Percentiles rank a stretch among this genome's conserved stretches.
These are phyloP conservation scores for Paramecium caudatum DNA, from an alignment of 73 alveolate species.

Conservation along the genomic window DNA sequence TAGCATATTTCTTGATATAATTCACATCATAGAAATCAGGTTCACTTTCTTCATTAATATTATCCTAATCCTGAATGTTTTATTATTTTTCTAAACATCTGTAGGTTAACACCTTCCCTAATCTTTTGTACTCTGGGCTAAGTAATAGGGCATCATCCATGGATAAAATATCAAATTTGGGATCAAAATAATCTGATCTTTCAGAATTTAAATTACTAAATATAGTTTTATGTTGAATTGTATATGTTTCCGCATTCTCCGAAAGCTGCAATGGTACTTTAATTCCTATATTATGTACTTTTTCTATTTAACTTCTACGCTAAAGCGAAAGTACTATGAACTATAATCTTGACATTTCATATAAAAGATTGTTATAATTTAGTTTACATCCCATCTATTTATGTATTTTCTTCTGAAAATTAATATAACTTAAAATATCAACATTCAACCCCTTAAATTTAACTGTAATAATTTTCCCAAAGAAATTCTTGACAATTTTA, in stretches of 20 bases:
- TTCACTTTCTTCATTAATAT: neutral
- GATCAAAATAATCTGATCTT: too few species aligned
- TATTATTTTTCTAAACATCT: neutral
- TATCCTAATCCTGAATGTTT: neutral
- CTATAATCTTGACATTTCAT: conserved; percentile 49
- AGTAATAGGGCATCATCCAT: neutral
- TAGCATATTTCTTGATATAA: neutral
- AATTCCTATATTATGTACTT: conserved; percentile 17
- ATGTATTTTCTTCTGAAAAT: neutral
- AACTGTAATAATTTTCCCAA: neutral
- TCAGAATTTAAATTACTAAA: neutral
- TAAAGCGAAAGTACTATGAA: neutral
- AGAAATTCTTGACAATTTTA: neutral
- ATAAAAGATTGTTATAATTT: neutral
- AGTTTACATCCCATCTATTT: conserved; percentile 3
- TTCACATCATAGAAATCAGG: neutral
- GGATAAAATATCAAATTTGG: neutral
- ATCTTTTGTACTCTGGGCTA: neutral
- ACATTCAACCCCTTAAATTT: neutral
- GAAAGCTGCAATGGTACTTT: conserved; percentile 13
- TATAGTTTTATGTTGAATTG: neutral
- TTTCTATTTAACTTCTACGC: neutral
- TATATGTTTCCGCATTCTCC: neutral
- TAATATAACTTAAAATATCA: neutral
- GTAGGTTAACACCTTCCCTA: neutral